Conservation (phyloP, 257 asterid genomes). For the Dorcoceras hygrometricum region DNA sequence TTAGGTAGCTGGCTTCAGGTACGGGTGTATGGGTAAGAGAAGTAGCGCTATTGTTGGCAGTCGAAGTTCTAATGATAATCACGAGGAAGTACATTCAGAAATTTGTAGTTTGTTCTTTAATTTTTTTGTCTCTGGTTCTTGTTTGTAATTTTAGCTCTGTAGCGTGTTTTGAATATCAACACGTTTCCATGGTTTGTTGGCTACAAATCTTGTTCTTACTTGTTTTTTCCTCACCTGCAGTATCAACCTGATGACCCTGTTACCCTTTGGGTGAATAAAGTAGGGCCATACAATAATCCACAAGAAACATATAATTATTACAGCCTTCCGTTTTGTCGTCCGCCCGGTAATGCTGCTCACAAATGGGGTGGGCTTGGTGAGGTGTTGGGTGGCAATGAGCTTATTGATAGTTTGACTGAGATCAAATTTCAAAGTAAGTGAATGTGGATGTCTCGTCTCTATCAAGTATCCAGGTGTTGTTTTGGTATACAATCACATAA, state of each 20-base stretch:
- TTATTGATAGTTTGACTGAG: conserved; percentile 54
- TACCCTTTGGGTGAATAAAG: conserved; percentile 61
- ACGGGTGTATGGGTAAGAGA: neutral
- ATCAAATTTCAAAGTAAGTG: conserved; percentile 53
- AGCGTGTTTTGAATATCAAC: conserved; percentile 2
- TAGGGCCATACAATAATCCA: conserved; percentile 63
- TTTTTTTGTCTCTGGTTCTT: neutral
- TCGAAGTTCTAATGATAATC: neutral
- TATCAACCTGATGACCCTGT: conserved; percentile 48
- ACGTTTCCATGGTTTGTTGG: neutral
- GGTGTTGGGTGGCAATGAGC: conserved; percentile 73
- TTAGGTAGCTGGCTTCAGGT: neutral
- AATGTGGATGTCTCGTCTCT: conserved; percentile 13
- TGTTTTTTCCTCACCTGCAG: conserved; percentile 34
- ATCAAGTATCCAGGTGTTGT: conserved; percentile 4
- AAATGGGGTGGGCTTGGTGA: conserved; percentile 74
- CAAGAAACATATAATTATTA: conserved; percentile 64
- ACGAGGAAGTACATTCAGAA: neutral
- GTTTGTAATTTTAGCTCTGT: neutral
- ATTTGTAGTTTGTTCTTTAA: neutral
- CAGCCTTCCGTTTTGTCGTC: conserved; percentile 64
- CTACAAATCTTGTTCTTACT: conserved; percentile 21
- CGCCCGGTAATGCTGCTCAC: conserved; percentile 43
- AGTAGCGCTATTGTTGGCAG: neutral
- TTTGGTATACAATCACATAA: conserved; percentile 9